Percentiles rank a stretch among this genome's conserved stretches.
Conservation (phyloP, 2,329 filamentous ascomycete species). For the Aspergillus sp. region DNA sequence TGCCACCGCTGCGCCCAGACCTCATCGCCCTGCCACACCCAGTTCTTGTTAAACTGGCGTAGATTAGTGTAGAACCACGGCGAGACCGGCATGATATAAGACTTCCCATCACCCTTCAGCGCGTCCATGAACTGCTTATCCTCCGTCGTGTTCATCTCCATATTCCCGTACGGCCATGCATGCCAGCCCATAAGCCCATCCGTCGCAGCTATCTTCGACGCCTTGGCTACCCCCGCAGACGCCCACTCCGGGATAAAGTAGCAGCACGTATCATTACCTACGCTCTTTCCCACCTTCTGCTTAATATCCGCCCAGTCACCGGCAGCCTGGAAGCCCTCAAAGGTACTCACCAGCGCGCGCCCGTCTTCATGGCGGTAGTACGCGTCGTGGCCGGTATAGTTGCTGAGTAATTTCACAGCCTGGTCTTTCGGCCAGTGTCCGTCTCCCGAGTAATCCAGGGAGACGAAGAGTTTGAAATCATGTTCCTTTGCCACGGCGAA, state of each 20-base stretch:
- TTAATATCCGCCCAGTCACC: conserved; percentile 50
- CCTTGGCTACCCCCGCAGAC: conserved; percentile 26
- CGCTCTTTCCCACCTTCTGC: conserved; percentile 21
- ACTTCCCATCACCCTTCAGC: conserved; percentile 30
- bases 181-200: conserved; percentile 46
- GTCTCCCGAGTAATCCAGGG: conserved; percentile 38
- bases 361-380: conserved; percentile 29
- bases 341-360: conserved; percentile 43
- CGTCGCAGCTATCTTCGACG: conserved; percentile 22
- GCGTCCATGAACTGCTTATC: conserved; percentile 43
- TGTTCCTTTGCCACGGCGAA: conserved; percentile 26
- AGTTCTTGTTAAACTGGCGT: conserved; percentile 59
- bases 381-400: conserved; percentile 24
- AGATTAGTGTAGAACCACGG: conserved; percentile 61
- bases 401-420: conserved; percentile 26
- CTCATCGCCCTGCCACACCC: conserved; percentile 61
- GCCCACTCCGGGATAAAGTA: conserved; percentile 51
- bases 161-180: conserved; percentile 42
- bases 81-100: conserved; percentile 56
- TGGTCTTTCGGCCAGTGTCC: conserved; percentile 31
- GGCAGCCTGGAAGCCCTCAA: conserved; percentile 45
- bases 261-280: conserved; percentile 19
- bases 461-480: conserved; percentile 39
- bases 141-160: conserved; percentile 37
- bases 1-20: conserved; percentile 63